These are phyloP conservation scores for Vitis labrusca DNA, from an alignment of 164 flowering plant genomes.

Conservation along the genomic window DNA sequence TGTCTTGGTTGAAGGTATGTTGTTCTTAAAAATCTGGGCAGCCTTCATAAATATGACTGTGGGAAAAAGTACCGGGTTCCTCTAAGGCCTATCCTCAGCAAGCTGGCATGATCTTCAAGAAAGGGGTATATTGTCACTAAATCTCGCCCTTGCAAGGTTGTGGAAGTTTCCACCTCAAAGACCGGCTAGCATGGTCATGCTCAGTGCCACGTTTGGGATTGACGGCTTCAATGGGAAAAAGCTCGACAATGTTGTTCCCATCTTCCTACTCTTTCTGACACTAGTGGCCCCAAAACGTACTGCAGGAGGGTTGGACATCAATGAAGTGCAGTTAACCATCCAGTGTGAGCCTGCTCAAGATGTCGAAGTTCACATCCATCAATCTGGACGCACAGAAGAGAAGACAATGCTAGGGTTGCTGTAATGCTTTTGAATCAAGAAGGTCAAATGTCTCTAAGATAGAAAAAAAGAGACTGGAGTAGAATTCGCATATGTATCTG, in stretches of 20 bases:
- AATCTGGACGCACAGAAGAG: conserved; percentile 97
- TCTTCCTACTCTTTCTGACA: conserved; percentile 62
- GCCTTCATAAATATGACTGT: too few species aligned
- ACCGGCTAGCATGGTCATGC: conserved; percentile 72
- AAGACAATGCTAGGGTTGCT: conserved; percentile 88
- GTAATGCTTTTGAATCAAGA: conserved; percentile 94
- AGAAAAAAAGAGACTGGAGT: conserved; percentile 90
- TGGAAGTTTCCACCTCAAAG: conserved; percentile 64
- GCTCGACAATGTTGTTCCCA: conserved; percentile 61
- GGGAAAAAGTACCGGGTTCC: conserved; percentile 1
- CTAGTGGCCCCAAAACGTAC: conserved; percentile 94
- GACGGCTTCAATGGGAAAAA: conserved; percentile 57
- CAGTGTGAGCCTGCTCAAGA: conserved; percentile 99
- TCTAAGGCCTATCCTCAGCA: conserved; percentile 70
- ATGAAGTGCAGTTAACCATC: conserved; percentile 90
- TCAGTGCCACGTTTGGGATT: conserved; percentile 61
- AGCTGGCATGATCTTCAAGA: conserved; percentile 62
- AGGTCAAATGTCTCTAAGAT: conserved; percentile 64
- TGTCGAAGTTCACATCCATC: conserved; percentile 95
- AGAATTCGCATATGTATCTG: conserved; percentile 80
- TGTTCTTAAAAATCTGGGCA: too few species aligned
- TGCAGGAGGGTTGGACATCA: conserved; percentile 92
- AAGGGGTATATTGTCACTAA: conserved; percentile 58
- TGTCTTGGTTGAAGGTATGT: too few species aligned
- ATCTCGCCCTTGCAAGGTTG: conserved; percentile 66